A percentile compares a stretch with the other conserved stretches of the same genome.
Conservation (phyloP, 495 filamentous ascomycete species). For the Neurospora sp. region DNA sequence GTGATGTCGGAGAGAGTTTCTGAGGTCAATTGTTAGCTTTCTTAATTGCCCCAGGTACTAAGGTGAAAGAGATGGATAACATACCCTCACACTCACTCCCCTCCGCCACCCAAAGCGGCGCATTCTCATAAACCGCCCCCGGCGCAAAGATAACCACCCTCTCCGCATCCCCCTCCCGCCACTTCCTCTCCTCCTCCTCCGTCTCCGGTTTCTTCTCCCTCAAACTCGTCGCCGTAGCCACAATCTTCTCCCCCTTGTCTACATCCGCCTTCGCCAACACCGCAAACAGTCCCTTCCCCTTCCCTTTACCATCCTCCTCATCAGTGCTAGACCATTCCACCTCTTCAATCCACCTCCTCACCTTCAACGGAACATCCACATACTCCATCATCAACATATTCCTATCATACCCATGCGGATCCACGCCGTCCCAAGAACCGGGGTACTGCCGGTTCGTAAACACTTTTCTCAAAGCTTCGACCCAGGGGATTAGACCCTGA, state of each 20-base stretch:
- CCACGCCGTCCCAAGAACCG: conserved; percentile 27
- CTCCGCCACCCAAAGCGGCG: conserved; percentile 27
- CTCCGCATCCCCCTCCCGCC: background rate
- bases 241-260: conserved; percentile 6
- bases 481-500: conserved; percentile 16
- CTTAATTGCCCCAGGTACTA: too few relatives aligned
- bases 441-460: conserved; percentile 23
- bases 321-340: conserved; percentile 9
- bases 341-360: conserved; percentile 30
- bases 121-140: conserved; percentile 20
- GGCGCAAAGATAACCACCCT: conserved; percentile 24
- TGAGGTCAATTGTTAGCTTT: too few relatives aligned
- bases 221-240: conserved; percentile 5
- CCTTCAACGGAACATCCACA: conserved; percentile 16
- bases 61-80: too few relatives aligned
- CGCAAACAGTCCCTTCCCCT: conserved; percentile 21
- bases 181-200: background rate
- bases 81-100: conserved; percentile 23
- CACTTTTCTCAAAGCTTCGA: conserved; percentile 19
- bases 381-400: conserved; percentile 25
- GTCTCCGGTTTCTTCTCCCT: conserved; percentile 11
- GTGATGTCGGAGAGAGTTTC: conserved; percentile 16
- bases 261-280: conserved; percentile 11
- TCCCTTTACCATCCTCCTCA: background rate
- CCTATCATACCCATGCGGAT: conserved; percentile 28